Base-by-base conservation (phyloP, 2,329 filamentous ascomycete species). In the Esteya vermicola region DNA sequence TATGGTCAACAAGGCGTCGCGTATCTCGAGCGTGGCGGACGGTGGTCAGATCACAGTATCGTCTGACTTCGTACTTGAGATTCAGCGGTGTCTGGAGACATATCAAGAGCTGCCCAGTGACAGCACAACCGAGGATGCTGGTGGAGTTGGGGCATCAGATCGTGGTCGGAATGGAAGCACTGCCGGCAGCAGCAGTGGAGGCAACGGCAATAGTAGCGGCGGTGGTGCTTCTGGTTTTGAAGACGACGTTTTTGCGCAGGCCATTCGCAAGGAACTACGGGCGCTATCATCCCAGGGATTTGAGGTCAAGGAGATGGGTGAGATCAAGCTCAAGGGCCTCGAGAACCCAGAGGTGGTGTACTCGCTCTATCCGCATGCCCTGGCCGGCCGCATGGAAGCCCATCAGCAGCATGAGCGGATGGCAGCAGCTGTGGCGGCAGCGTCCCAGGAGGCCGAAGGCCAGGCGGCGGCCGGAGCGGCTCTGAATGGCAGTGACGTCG, bases 271-370 rank as follows among this genome's bases (percentile, higher is more conserved):
- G 40, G 91, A 98, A 58, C 67, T 98, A 18, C 77, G 85, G 37
- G 82, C 84, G 22, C 70, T 98, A 21, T 91, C 80, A 50, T 86
- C 79, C 36, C 85, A 93, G 59, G 91, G 91, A 8, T 98, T 96
- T 53, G 85, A 94, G 56, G 86, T 96, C 54, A 95, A 95, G 59
- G 88, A 95, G 52, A 81, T 60, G 57, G 91, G 91, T 36, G 88
- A 96, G 59, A 81, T 81, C 49, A 95, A 94, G 54, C 70, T 98
- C 42, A 98, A 98, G 62, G 91, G 91, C 23, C 76, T 98, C 12
- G 91, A 98, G 60, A 98, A 98, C 54, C 89, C 91, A 0, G 91
- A 98, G 57, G 81, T 86, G 45, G 81, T 98, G 50, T 96, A 94
- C 61, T 78, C 93, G 43, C 82, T 98, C 57, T 98, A 95, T 56